Percentiles rank a stretch among this genome's conserved stretches.
These are phyloP conservation scores for Phaffomyces opuntiae DNA, from an alignment of 805 yeast genomes.

Conservation along the genomic window DNA sequence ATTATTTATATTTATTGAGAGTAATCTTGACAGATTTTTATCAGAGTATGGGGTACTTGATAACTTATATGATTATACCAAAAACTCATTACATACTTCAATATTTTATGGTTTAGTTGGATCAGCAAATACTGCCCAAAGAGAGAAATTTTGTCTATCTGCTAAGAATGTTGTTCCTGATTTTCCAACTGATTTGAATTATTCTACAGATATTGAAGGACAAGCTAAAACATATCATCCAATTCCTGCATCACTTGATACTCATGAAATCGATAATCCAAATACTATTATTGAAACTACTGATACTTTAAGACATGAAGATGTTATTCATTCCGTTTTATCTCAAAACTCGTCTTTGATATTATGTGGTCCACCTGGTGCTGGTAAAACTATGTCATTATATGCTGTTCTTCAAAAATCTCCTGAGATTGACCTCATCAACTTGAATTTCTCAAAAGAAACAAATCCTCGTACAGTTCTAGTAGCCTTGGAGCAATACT, in stretches of 20 bases:
- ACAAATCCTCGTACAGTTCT: conserved; percentile 58
- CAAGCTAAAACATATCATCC: conserved; percentile 44
- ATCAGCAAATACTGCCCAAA: conserved; percentile 28
- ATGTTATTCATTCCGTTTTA: conserved; percentile 48
- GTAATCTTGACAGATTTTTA: conserved; percentile 1
- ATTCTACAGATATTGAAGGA: conserved; percentile 38
- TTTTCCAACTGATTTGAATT: conserved; percentile 21
- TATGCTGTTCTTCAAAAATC: conserved; percentile 58
- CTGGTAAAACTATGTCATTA: conserved; percentile 92
- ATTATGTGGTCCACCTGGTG: conserved; percentile 94
- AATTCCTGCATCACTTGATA: conserved; percentile 30
- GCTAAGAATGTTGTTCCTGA: conserved; percentile 9
- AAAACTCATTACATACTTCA: not conserved
- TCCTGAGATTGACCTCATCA: conserved; percentile 49
- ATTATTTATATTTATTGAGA: not conserved
- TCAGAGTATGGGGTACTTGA: not conserved
- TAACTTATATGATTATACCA: not conserved
- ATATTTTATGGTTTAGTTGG: conserved; percentile 2
- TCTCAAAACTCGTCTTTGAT: conserved; percentile 53
- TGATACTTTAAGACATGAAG: conserved; percentile 68
- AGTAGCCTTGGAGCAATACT: conserved; percentile 63
- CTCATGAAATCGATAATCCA: conserved; percentile 43
- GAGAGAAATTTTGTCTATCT: conserved; percentile 15
- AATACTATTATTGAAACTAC: conserved; percentile 68
- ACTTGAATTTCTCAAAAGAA: conserved; percentile 79